Percentiles rank a stretch among this genome's conserved stretches.
phyloP scores from a whole-genome alignment of 495 filamentous ascomycete genomes.

The Pyrenopolyporus hunteri region DNA sequence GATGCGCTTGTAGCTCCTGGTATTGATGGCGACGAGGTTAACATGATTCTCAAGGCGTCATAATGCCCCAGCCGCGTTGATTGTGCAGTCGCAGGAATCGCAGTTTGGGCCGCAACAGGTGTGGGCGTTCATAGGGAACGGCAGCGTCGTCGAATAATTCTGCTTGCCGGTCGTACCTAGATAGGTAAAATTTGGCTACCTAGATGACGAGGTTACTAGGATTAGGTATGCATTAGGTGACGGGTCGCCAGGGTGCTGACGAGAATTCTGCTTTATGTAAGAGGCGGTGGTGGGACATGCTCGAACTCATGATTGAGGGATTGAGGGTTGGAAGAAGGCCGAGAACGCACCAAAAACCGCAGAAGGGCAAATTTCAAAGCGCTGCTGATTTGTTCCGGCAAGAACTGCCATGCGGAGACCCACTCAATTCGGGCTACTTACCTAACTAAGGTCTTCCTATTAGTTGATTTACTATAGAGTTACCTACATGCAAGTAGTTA shows the following conservation, averaged over 20 bases:
- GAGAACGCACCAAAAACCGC: conserved; percentile 26
- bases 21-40: conserved; percentile 54
- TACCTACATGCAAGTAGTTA: background rate
- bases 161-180: background rate
- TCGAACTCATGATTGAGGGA: conserved; percentile 29
- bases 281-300: conserved; percentile 28
- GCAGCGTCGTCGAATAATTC: conserved; percentile 11
- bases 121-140: conserved; percentile 26
- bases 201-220: conserved; percentile 15
- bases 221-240: conserved; percentile 20
- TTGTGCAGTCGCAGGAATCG: conserved; percentile 14
- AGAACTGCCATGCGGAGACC: conserved; percentile 15
- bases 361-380: conserved; percentile 23
- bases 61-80: conserved; percentile 28
- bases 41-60: conserved; percentile 51
- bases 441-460: conserved; percentile 10
- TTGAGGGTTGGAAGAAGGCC: conserved; percentile 16
- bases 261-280: conserved; percentile 25
- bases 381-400: conserved; percentile 29
- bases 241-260: conserved; percentile 15
- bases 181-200: conserved; percentile 5
- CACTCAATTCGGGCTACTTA: conserved; percentile 28
- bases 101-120: conserved; percentile 27
- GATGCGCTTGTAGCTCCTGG: conserved; percentile 51
- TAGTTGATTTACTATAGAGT: background rate